Base-by-base conservation (phyloP, 139 green algal species). In the Nannochloris sp. region DNA sequence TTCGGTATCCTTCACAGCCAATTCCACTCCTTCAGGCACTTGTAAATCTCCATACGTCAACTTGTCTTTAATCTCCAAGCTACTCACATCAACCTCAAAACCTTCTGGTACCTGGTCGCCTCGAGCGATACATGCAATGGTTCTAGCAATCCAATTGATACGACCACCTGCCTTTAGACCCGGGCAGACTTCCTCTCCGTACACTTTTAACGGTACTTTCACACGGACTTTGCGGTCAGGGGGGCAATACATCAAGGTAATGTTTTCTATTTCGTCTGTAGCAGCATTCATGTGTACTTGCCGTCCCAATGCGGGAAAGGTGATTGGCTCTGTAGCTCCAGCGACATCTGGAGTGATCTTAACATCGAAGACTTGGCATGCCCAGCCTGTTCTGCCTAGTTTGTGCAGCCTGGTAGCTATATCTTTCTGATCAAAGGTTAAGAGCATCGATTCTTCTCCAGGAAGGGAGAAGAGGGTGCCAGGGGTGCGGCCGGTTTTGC, bases 211-310 rank as follows among this genome's bases (percentile, higher is more conserved):
- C 2, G 77, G 77, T 23, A 84, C 62, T 1, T 75, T 47, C 12
- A 83, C 61, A 12, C 29, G 29, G 14, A 83, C 61, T 27, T 36
- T 47, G 13, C 77, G 62, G 5, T 78, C 77, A 5, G 66, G 42
- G 2, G 75, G 74, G 36, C 66, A 77, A 60, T 75, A 58, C 15
- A 84, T 78, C 60, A 84, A 65, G 0, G 70, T 83, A 25, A 84
- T 65, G 30, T 84, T 84, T 34, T 84, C 77, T n/a, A 82, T 60
- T 19, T 68, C 34, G 8, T 73, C 61, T 2, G 70, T 83, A 38
- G 68, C 70, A 19, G 77, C 54, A 4, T 60, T 72, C 14, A 80
- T 64, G 45, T 84, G 77, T 32, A 84, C 64, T 31, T 77, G 56
- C n/a, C 75, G 66, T 13, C 70, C 65, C 60, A 79, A 38, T 2